Evolutionary conservation across 345 rosid genomes (phyloP).

Genomic region (Arabidopsis thaliana): DNA sequence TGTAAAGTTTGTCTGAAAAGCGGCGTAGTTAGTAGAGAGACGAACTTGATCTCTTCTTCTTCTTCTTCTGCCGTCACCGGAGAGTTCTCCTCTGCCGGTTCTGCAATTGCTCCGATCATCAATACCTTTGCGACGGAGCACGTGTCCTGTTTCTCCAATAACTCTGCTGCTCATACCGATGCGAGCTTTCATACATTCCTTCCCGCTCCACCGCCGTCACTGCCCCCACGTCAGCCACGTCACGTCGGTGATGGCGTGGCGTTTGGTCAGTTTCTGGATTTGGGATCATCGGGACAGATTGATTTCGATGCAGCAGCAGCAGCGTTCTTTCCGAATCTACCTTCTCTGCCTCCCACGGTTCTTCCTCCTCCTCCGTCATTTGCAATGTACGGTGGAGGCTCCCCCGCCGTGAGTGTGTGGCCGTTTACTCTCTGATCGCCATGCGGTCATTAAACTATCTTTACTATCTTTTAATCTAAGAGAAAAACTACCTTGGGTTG

Average conservation of each 20-base stretch:
- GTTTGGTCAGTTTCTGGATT: constrained; percentile 23
- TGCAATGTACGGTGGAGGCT: constrained; percentile 34
- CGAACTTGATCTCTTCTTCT: constrained; percentile 32
- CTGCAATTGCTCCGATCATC: constrained; percentile 28
- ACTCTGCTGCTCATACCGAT: constrained; percentile 48
- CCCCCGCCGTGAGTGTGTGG: constrained; percentile 33
- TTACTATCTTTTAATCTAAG: not conserved
- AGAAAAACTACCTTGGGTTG: not conserved
- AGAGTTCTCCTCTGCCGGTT: constrained; percentile 48
- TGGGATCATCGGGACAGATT: constrained; percentile 23
- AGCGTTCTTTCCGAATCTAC: constrained; percentile 32
- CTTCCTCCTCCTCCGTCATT: constrained; percentile 33
- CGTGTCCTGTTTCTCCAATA: constrained; percentile 99
- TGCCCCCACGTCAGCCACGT: constrained; percentile 48
- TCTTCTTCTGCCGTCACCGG: constrained; percentile 37
- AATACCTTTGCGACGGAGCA: constrained; percentile 57
- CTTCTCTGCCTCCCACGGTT: constrained; percentile 44
- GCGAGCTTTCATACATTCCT: constrained; percentile 36
- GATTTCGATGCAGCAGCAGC: constrained; percentile 21
- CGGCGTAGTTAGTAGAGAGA: constrained; percentile 45
- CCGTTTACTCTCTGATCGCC: constrained; percentile 42
- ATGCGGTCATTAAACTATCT: not conserved
- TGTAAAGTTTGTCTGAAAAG: constrained; percentile 83
- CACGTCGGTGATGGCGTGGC: constrained; percentile 30
- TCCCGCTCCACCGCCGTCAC: constrained; percentile 31